Base-by-base conservation (phyloP, 257 asterid genomes). In the Plantago elongata region DNA sequence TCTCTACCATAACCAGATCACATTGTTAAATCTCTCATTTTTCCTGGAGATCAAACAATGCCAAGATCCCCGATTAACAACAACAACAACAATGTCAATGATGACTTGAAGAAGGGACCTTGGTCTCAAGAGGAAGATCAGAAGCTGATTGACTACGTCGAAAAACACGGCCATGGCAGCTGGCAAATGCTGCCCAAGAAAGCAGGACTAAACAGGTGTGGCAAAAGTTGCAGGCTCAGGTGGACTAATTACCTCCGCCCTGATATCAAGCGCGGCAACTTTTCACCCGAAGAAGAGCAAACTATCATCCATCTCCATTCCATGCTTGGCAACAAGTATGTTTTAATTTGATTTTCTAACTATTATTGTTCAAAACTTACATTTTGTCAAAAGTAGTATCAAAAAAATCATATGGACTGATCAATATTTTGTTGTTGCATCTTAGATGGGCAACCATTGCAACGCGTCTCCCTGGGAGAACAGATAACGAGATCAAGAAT, bases 401-500 rank as follows among this genome's bases (percentile, higher is more conserved):
- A 16, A 13, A 3, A 3, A 38, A 3, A 40, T 1, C 2, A 15
- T 58, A 11, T 14, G 15, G 27, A 4, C 42, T 42, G 4, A 22
- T 17, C 12, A 54, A 22, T 15, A 16, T 0, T 42, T 59, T 60
- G 51, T 15, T 9, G 1, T n/a, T 43, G 54, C 12, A 16, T 59
- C 40, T 62, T 52, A 86, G 95, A 72, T 86, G 95, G 95, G 78
- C 90, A 17, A 75, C 67, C 54, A 86, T 83, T 46, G 95, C 95
- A 18, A 61, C 75, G 54, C 76, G 49, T 51, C 90, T 86, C 45
- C 88, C 90, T 0, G 81, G 84, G n/a, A 68, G 94, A 45, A 83
- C 94, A 1, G 94, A 85, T 59, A 85, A 85, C 8, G 94, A 85
- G 63, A 83, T 85, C 73, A 83, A 85, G 82, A 85, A 85, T 29